These are phyloP conservation scores for Fusarium pseudograminearum DNA, from an alignment of 2,329 filamentous ascomycete genomes.

Conservation along the genomic window DNA sequence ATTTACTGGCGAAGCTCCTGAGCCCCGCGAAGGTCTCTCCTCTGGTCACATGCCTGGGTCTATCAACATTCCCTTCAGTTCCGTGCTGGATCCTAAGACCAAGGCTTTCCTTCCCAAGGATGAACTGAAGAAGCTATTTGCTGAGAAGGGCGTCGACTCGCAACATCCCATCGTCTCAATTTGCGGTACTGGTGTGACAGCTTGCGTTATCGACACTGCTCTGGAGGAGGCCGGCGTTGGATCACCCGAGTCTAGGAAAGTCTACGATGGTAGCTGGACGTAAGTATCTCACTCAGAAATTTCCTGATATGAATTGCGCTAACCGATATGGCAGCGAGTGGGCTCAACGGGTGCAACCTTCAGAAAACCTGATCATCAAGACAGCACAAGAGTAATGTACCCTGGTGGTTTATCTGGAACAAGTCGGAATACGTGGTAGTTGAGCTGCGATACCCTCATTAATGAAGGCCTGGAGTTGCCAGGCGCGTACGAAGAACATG, in stretches of 20 bases:
- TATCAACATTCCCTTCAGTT: slow-evolving; percentile 82
- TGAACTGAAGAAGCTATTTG: slow-evolving; percentile 80
- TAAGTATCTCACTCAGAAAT: slow-evolving; percentile 65
- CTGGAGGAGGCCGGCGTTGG: slow-evolving; percentile 83
- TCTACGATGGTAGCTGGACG: slow-evolving; percentile 99
- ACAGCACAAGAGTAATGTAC: slow-evolving; percentile 50
- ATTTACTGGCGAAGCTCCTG: slow-evolving; percentile 84
- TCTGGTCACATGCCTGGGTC: slow-evolving; percentile 94
- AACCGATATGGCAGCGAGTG: slow-evolving; percentile 66
- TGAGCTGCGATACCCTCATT: slow-evolving; percentile 50
- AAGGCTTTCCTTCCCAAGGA: slow-evolving; percentile 82
- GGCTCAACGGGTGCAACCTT: slow-evolving; percentile 72
- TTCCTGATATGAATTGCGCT: slow-evolving; percentile 6
- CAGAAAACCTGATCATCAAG: slow-evolving; percentile 73
- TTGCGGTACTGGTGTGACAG: slow-evolving; percentile 95
- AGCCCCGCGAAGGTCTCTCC: slow-evolving; percentile 86
- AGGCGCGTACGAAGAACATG: slow-evolving; percentile 48
- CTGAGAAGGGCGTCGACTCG: slow-evolving; percentile 82
- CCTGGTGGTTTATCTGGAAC: slow-evolving; percentile 26
- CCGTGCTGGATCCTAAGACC: slow-evolving; percentile 83
- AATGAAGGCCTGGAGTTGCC: slow-evolving; percentile 45
- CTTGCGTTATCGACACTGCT: slow-evolving; percentile 89
- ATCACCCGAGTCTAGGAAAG: slow-evolving; percentile 71
- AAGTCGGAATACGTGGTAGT: slow-evolving; percentile 37
- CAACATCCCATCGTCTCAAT: slow-evolving; percentile 85